Evolutionary conservation across 1,139 yeast genomes (phyloP), one percentile per base, ranked within the genome.

Genomic region (Candida sojae): DNA sequence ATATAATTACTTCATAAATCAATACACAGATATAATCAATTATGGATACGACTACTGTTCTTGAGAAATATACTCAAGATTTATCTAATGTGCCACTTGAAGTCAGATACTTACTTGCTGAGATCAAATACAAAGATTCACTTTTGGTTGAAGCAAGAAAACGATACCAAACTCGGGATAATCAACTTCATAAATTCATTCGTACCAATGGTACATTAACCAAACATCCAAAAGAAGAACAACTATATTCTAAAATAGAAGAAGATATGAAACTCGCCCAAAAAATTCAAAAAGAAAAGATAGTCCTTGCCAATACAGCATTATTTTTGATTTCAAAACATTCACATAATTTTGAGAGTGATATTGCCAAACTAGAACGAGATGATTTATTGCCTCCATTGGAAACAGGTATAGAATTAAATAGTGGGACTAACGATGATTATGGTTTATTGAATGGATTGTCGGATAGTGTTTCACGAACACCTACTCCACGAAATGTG

Each of bases 41-140:
- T 35, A 75, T 75, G 80, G 80, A 75, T 59, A 75, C 80, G n/a
- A 68, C 79, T 5, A 66, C 79, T 0, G 79, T 75, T n/a, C 66
- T 75, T 28, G 80, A 75, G 51, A 74, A 75, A 57, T 75, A 75
- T 54, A 74, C 79, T 3, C 79, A 74, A 59, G 80, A 75, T 56
- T 63, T 93, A 47, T 83, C 93, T 28, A 93, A 92, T 61, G 75
- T 93, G 39, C 97, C 97, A n/a, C 83, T 90, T 9, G 99, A 93
- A 66, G 80, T 93, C 44, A 85, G 85, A 48, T 90, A 88, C 60
- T 71, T 90, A 39, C 71, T 93, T 47, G 90, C 88, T 47, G 98
- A 93, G 64, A 77, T 93, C 45, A 80, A 86, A 46, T 80, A 76
- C 47, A 82, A 86, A 53, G 99, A 93, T 61, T 58, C 73, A 37